Percentiles rank a stretch among this genome's conserved stretches.
Conservation (phyloP, 371 early-diverging fungal species). For the Mucor mucedo region DNA sequence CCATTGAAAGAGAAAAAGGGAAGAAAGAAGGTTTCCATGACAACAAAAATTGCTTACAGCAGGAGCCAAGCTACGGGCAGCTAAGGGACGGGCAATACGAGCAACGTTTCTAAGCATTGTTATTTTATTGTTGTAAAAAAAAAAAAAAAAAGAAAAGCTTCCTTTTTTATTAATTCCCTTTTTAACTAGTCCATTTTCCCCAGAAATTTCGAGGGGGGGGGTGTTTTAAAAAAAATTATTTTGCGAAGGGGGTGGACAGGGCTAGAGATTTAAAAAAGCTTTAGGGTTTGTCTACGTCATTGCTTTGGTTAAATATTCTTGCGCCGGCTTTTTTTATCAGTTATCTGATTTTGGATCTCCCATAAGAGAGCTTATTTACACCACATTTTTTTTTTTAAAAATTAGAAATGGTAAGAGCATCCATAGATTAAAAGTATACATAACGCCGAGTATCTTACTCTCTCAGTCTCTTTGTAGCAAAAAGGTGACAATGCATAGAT, state of each 20-base stretch:
- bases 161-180: not conserved
- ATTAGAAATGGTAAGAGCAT: no score
- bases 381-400: no score
- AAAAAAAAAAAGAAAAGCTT: constrained; percentile 15
- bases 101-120: constrained; percentile 60
- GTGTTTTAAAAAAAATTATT: constrained; percentile 7
- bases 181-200: constrained; percentile 22
- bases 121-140: constrained; percentile 13
- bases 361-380: no score
- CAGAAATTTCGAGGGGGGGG: constrained; percentile 26
- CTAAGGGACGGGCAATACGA: constrained; percentile 57
- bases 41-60: constrained; percentile 42
- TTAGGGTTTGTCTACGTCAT: constrained; percentile 15
- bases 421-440: no score
- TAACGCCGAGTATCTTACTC: no score
- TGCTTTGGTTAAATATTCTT: not conserved
- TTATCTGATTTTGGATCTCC: no score
- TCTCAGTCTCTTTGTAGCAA: no score
- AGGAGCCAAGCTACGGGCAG: constrained; percentile 50
- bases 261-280: constrained; percentile 3
- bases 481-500: no score
- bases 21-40: not conserved
- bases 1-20: not conserved
- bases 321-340: no score
- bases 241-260: constrained; percentile 7